These are phyloP conservation scores for Dendrothele bispora DNA, from an alignment of 768 basidiomycete species.

Conservation along the genomic window DNA sequence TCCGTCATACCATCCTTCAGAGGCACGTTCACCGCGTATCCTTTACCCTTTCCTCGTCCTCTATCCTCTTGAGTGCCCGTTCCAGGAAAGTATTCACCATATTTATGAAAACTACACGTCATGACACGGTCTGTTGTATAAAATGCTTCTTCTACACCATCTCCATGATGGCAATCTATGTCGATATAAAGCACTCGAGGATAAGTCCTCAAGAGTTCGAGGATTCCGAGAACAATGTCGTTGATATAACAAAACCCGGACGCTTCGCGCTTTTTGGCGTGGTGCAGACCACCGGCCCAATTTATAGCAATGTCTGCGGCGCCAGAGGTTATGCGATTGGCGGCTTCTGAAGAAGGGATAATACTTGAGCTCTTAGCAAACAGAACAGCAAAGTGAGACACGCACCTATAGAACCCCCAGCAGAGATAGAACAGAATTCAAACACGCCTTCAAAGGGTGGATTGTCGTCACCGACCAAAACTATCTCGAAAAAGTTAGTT, in stretches of 20 bases:
- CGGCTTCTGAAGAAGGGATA: constrained; percentile 54
- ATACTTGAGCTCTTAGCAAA: background rate
- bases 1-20: constrained; percentile 94
- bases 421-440: constrained; percentile 96
- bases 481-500: background rate
- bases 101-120: constrained; percentile 97
- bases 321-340: constrained; percentile 76
- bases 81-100: constrained; percentile 90
- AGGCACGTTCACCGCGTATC: constrained; percentile 92
- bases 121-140: constrained; percentile 97
- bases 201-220: constrained; percentile 85
- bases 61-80: constrained; percentile 82
- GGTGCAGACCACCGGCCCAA: constrained; percentile 95
- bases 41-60: constrained; percentile 80
- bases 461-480: constrained; percentile 77
- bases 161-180: constrained; percentile 98
- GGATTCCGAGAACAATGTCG: constrained; percentile 91
- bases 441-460: constrained; percentile 96
- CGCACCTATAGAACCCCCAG: constrained; percentile 91
- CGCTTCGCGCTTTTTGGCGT: constrained; percentile 99
- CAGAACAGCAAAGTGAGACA: background rate
- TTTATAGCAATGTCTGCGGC: constrained; percentile 62
- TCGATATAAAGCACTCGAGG: constrained; percentile 95
- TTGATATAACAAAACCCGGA: constrained; percentile 99
- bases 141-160: constrained; percentile 98